phyloP scores from a whole-genome alignment of 495 filamentous ascomycete genomes.

The Staphylotrichum longicolle region DNA sequence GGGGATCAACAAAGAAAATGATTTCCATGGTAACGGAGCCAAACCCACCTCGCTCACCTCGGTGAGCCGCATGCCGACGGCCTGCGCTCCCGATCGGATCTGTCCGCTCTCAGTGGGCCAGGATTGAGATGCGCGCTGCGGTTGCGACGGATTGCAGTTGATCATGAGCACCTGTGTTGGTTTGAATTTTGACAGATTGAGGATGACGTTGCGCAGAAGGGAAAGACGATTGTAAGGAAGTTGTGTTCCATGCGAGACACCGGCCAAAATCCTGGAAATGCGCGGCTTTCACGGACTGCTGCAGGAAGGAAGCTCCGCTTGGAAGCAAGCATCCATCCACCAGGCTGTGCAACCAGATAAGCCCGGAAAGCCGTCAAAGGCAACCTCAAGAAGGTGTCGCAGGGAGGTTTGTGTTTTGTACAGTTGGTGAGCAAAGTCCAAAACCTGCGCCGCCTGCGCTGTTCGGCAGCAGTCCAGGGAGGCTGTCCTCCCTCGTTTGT shows the following conservation, averaged over 20 bases:
- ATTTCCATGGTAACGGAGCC: slow-evolving; percentile 17
- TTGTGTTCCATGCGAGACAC: too few species aligned
- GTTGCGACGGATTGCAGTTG: slow-evolving; percentile 1
- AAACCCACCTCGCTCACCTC: slow-evolving; percentile 24
- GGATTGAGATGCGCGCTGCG: background rate
- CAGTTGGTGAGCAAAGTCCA: background rate
- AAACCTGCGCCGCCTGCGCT: slow-evolving; percentile 13
- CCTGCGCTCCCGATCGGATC: slow-evolving; percentile 16
- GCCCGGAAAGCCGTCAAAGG: slow-evolving; percentile 1
- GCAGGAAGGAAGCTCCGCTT: slow-evolving; percentile 12
- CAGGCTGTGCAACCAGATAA: background rate
- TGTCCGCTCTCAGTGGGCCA: slow-evolving; percentile 1
- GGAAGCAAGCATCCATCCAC: background rate
- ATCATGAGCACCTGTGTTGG: slow-evolving; percentile 12
- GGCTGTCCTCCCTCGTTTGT: background rate
- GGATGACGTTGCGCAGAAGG: slow-evolving; percentile 14
- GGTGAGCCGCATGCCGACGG: slow-evolving; percentile 25
- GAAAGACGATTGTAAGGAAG: background rate
- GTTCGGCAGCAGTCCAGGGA: background rate
- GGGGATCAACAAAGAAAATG: slow-evolving; percentile 26
- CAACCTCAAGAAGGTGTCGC: background rate
- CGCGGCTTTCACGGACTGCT: too few species aligned
- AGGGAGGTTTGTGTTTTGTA: background rate
- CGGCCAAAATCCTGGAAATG: too few species aligned
- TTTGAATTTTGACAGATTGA: slow-evolving; percentile 4